Evolutionary conservation across 805 yeast species (phyloP), one percentile per base, ranked within the genome.

Genomic region (Candida fluviatilis): DNA sequence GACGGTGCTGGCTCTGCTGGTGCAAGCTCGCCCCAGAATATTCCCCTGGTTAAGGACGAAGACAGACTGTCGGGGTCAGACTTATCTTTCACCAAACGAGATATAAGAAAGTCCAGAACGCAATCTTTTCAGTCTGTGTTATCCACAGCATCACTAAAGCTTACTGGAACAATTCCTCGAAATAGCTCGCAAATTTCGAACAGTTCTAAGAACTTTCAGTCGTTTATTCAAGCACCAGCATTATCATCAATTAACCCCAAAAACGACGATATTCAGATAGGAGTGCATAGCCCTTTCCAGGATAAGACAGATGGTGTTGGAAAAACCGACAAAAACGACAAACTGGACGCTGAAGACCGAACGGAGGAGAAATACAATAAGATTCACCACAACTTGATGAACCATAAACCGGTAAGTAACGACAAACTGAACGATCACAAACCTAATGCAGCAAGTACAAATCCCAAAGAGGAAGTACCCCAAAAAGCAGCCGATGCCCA

Each of bases 181-280:
- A 37, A 63, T 45, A 30, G 38, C 35, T 18, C 58, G 52, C 27
- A 50, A 48, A 38, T 58, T 52, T 30, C 54, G 21, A 41, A 55
- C 59, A 41, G 48, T 31, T 32, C 54, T 30, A 52, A 63, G 47
- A 63, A 69, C 49, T 65, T 66, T 52, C 74, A 69, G 52, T 60
- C 68, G 16, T 67, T 64, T 41, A 69, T 69, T 38, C 74, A 69
- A 50, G 74, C 73, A 1, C 74, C 74, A 1, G 73, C 66, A 4
- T 51, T 69, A 32, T 62, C 68, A 28, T 55, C 64, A 40, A 61
- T 64, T 30, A 62, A 56, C 27, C 30, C 28, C 25, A 41, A 40
- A n/a, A 49, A 46, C 15, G 64, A 64, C 32, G 64, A 64, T 23
- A 45, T 58, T 4, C 64, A 58, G 35, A 69, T 69, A n/a, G 74